phyloP scores from a whole-genome alignment of 805 yeast species.

The Wickerhamiella nectarea region DNA sequence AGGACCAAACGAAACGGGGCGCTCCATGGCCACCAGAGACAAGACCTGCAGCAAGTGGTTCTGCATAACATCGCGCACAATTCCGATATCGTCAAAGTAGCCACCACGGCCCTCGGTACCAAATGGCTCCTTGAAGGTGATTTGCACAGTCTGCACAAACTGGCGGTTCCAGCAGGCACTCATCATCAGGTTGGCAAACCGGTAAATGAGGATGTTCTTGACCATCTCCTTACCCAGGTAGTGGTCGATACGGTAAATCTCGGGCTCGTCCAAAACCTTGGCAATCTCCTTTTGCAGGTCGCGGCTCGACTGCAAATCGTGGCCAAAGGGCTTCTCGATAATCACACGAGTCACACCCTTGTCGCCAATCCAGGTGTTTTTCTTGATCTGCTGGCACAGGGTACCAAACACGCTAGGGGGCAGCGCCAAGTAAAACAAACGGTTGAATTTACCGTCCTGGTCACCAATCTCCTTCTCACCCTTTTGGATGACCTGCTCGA shows the following conservation, averaged over 20 bases:
- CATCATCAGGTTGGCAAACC: slow-evolving; percentile 84
- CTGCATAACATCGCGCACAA: slow-evolving; percentile 96
- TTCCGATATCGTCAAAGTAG: slow-evolving; percentile 88
- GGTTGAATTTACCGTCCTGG: slow-evolving; percentile 37
- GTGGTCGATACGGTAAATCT: slow-evolving; percentile 91
- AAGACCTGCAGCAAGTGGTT: slow-evolving; percentile 89
- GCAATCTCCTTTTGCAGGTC: slow-evolving; percentile 63
- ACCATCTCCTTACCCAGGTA: slow-evolving; percentile 97
- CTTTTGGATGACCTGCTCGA: slow-evolving; percentile 41
- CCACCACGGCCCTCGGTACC: slow-evolving; percentile 99
- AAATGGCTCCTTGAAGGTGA: slow-evolving; percentile 92
- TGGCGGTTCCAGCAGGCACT: slow-evolving; percentile 81
- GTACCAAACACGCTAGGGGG: slow-evolving; percentile 85
- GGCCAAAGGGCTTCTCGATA: slow-evolving; percentile 96
- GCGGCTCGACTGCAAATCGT: slow-evolving; percentile 66
- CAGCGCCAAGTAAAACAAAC: slow-evolving; percentile 82
- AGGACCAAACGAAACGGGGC: slow-evolving; percentile 82
- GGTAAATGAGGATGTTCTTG: slow-evolving; percentile 73
- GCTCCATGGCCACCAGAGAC: slow-evolving; percentile 86
- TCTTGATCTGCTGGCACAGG: slow-evolving; percentile 63
- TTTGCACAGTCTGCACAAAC: slow-evolving; percentile 66
- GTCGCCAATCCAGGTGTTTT: slow-evolving; percentile 45
- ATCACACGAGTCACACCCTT: slow-evolving; percentile 68
- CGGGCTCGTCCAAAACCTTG: slow-evolving; percentile 83
- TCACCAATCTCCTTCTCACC: slow-evolving; percentile 37